Conservation (phyloP, 2,329 filamentous ascomycete species). For the Penicillium sp. region DNA sequence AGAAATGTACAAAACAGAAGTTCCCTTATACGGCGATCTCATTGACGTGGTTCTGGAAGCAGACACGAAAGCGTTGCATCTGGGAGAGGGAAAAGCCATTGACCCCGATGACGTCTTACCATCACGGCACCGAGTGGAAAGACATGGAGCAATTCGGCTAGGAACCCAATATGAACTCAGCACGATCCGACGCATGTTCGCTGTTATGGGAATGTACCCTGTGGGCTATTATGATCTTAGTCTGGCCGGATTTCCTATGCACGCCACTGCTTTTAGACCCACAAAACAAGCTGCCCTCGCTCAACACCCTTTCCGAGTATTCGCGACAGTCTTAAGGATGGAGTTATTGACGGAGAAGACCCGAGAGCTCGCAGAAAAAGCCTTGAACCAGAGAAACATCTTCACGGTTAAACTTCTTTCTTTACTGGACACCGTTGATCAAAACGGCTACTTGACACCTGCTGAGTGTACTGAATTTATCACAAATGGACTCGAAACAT, state of each 20-base stretch:
- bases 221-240: slow-evolving; percentile 60
- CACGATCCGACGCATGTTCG: slow-evolving; percentile 51
- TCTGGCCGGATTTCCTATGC: slow-evolving; percentile 54
- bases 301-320: slow-evolving; percentile 53
- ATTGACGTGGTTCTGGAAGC: slow-evolving; percentile 36
- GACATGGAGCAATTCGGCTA: slow-evolving; percentile 56
- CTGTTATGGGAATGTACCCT: slow-evolving; percentile 53
- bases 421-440: slow-evolving; percentile 44
- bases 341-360: slow-evolving; percentile 46
- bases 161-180: slow-evolving; percentile 51
- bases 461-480: slow-evolving; percentile 46
- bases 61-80: slow-evolving; percentile 27
- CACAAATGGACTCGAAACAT: slow-evolving; percentile 50
- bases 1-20: slow-evolving; percentile 41
- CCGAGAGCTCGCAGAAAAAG: slow-evolving; percentile 34
- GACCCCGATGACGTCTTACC: slow-evolving; percentile 30
- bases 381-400: slow-evolving; percentile 46
- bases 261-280: slow-evolving; percentile 58
- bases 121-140: slow-evolving; percentile 36
- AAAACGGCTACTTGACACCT: slow-evolving; percentile 30
- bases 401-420: slow-evolving; percentile 46
- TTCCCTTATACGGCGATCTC: slow-evolving; percentile 39
- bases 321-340: slow-evolving; percentile 48
- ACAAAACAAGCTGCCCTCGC: slow-evolving; percentile 37
- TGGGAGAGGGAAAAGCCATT: slow-evolving; percentile 1